These are phyloP conservation scores for Euphorbia peplus DNA, from an alignment of 345 rosid species.

Conservation along the genomic window DNA sequence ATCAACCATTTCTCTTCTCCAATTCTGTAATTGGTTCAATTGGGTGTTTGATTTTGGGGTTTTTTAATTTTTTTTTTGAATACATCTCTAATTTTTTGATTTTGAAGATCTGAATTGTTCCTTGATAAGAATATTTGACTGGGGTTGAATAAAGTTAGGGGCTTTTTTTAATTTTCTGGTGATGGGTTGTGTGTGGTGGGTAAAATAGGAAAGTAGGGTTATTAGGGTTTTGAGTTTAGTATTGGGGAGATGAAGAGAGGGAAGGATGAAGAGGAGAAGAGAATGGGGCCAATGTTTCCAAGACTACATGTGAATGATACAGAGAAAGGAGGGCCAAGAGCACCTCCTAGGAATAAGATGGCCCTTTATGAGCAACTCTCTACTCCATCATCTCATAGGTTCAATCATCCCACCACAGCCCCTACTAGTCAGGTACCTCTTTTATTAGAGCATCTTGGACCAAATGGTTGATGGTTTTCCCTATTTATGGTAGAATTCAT, in stretches of 20 bases:
- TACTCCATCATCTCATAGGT: conserved; percentile 83
- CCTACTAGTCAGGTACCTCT: conserved; percentile 59
- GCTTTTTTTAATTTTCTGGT: neutral
- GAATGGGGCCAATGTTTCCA: conserved; percentile 80
- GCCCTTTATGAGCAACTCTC: conserved; percentile 94
- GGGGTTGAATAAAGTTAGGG: neutral
- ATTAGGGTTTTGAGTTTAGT: neutral
- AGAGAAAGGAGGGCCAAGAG: conserved; percentile 89
- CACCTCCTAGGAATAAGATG: conserved; percentile 99
- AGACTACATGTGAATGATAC: conserved; percentile 89
- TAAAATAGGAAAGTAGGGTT: conserved; percentile 1
- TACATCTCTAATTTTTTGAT: neutral
- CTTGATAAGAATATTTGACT: neutral
- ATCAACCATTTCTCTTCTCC: too few relatives aligned
- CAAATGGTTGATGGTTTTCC: too few relatives aligned
- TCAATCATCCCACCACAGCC: conserved; percentile 36
- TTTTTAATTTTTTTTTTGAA: neutral
- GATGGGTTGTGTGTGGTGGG: conserved; percentile 4
- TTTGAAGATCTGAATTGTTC: neutral
- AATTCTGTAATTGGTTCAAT: neutral
- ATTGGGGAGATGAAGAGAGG: conserved; percentile 58
- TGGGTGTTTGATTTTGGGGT: neutral
- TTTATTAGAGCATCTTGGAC: too few relatives aligned
- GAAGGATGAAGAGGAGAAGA: conserved; percentile 71
- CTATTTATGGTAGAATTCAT: too few relatives aligned